phyloP scores from a whole-genome alignment of 148 eudicot genomes.

The Rhododendron griersonianum region DNA sequence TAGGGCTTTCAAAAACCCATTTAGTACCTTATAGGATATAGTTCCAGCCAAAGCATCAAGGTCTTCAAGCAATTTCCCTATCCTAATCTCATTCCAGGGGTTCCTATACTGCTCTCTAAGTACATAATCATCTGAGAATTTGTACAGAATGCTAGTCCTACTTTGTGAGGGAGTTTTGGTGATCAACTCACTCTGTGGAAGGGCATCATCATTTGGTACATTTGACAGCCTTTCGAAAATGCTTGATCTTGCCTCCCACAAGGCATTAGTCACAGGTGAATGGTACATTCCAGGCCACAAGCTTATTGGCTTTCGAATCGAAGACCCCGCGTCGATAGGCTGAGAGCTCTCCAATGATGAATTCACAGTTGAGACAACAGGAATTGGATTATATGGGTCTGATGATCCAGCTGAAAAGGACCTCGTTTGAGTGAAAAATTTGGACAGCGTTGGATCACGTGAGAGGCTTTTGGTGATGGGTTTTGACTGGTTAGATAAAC shows the following conservation, averaged over 20 bases:
- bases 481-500: constrained; percentile 5
- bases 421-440: constrained; percentile 16
- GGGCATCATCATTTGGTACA: constrained; percentile 16
- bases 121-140: constrained; percentile 59
- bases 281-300: constrained; percentile 92
- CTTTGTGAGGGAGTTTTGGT: constrained; percentile 57
- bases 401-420: constrained; percentile 13
- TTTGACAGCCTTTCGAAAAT: constrained; percentile 37
- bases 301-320: constrained; percentile 71
- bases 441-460: not conserved
- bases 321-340: constrained; percentile 68
- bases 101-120: constrained; percentile 85
- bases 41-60: constrained; percentile 98
- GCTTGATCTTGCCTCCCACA: constrained; percentile 84
- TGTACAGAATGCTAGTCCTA: constrained; percentile 63
- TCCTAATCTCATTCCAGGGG: constrained; percentile 84
- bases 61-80: constrained; percentile 89
- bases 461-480: constrained; percentile 8
- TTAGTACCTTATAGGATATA: constrained; percentile 67
- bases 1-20: not conserved
- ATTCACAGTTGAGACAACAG: constrained; percentile 7
- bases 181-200: constrained; percentile 32
- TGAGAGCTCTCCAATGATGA: constrained; percentile 20
- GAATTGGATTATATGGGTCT: constrained; percentile 8
- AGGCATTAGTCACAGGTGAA: constrained; percentile 85